A percentile compares a stretch with the other conserved stretches of the same genome.
These are phyloP conservation scores for Bombardia bombarda DNA, from an alignment of 495 filamentous ascomycete genomes.

Conservation along the genomic window DNA sequence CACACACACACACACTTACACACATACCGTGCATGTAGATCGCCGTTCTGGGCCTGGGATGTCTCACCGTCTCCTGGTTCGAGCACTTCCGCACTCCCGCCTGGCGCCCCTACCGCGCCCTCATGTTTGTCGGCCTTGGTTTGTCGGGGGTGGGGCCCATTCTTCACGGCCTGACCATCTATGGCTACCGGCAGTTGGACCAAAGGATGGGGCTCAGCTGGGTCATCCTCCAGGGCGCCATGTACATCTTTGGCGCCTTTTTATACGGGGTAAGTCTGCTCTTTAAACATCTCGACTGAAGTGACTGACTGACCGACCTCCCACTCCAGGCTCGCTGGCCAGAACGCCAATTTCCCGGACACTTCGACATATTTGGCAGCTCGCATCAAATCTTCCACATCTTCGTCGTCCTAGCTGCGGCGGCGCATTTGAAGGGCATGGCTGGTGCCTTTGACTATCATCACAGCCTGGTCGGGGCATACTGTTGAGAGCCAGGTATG, in stretches of 20 bases:
- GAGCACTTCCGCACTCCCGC: conserved; percentile 74
- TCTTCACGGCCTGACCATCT: conserved; percentile 57
- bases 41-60: conserved; percentile 63
- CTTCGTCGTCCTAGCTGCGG: conserved; percentile 59
- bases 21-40: conserved; percentile 45
- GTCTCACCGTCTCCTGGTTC: conserved; percentile 63
- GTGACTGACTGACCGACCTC: neutral
- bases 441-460: conserved; percentile 42
- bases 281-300: neutral
- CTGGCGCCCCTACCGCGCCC: conserved; percentile 78
- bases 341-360: conserved; percentile 53
- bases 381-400: conserved; percentile 80
- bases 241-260: conserved; percentile 81
- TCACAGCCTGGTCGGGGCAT: conserved; percentile 29
- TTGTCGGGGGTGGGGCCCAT: conserved; percentile 75
- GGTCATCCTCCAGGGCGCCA: conserved; percentile 63
- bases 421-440: conserved; percentile 56
- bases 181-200: conserved; percentile 37
- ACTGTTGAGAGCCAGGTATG: conserved; percentile 23
- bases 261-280: conserved; percentile 56
- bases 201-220: conserved; percentile 74
- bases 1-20: no score
- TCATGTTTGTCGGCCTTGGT: conserved; percentile 88
- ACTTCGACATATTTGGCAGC: conserved; percentile 68
- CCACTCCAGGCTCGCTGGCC: conserved; percentile 42